Evolutionary conservation across 1,284 basidiomycete species (phyloP).

Genomic region (Naganishia albida): DNA sequence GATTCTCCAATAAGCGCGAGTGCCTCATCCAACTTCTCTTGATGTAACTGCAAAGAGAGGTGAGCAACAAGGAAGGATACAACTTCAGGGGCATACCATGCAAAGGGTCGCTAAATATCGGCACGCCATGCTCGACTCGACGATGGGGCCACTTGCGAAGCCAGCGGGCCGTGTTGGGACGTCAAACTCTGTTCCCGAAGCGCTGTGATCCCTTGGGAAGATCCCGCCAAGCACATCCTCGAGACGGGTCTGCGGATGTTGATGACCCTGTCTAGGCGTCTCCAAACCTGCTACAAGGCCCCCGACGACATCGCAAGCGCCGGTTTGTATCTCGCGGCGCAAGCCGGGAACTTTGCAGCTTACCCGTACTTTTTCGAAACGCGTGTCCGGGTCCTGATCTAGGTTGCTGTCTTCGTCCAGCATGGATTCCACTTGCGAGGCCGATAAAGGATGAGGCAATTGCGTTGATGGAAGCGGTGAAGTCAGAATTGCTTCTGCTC

Average conservation of each 20-base stretch:
- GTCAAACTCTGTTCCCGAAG: too few species aligned
- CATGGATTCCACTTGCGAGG: slow-evolving; percentile 13
- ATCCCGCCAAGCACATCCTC: too few species aligned
- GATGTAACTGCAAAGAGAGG: slow-evolving; percentile 61
- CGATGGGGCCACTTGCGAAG: slow-evolving; percentile 56
- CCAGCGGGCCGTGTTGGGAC: neutral
- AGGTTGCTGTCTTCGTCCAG: neutral
- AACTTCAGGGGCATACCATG: slow-evolving; percentile 59
- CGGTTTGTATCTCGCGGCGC: too few species aligned
- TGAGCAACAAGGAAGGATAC: neutral
- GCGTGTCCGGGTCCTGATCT: neutral
- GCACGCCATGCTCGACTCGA: slow-evolving; percentile 89
- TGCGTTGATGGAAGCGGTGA: slow-evolving; percentile 62
- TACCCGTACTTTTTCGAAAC: too few species aligned
- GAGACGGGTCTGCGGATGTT: too few species aligned
- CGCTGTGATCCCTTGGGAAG: too few species aligned
- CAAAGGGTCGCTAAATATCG: slow-evolving; percentile 93
- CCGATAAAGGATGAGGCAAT: slow-evolving; percentile 56
- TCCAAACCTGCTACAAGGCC: too few species aligned
- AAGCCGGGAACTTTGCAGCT: too few species aligned
- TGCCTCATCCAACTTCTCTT: slow-evolving; percentile 90
- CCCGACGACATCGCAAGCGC: too few species aligned
- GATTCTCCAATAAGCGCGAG: slow-evolving; percentile 89
- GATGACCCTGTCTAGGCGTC: too few species aligned
- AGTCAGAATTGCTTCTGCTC: slow-evolving; percentile 86